Evolutionary conservation across 179 eudicot genomes (phyloP).

Genomic region (Beta macrorhiza): DNA sequence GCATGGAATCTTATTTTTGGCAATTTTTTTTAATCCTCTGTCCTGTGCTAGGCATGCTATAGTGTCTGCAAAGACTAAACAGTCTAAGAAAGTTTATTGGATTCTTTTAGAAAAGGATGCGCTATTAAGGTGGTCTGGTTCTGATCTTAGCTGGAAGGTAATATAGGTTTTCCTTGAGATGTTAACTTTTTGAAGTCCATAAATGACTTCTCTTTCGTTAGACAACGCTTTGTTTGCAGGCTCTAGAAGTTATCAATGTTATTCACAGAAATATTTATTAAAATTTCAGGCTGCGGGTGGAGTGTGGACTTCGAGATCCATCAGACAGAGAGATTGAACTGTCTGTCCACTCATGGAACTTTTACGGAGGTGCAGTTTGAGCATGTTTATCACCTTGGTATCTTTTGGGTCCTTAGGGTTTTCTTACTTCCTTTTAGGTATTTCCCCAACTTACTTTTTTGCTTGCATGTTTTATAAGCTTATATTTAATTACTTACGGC

Average conservation of each 20-base stretch:
- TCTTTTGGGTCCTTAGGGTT: background rate
- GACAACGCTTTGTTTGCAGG: background rate
- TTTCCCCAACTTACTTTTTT: background rate
- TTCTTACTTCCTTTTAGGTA: background rate
- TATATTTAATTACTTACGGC: background rate
- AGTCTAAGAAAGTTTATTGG: constrained; percentile 50
- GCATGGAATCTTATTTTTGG: background rate
- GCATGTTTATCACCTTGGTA: background rate
- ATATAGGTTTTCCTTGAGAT: constrained; percentile 2
- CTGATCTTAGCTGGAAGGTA: constrained; percentile 60
- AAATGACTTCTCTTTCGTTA: background rate
- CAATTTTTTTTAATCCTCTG: background rate
- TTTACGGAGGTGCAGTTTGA: constrained; percentile 55
- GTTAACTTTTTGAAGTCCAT: background rate
- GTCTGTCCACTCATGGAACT: constrained; percentile 40
- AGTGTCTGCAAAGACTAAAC: constrained; percentile 61
- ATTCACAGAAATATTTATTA: background rate
- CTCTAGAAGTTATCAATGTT: background rate
- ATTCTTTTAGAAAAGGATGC: constrained; percentile 57
- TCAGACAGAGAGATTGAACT: no score
- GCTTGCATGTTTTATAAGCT: background rate
- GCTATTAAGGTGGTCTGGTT: constrained; percentile 43
- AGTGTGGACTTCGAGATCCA: no score
- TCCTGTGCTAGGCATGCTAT: constrained; percentile 44
- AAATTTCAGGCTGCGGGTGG: constrained; percentile 53